Evolutionary conservation across 2,329 filamentous ascomycete species (phyloP).

Genomic region (Leptographium lundbergii): DNA sequence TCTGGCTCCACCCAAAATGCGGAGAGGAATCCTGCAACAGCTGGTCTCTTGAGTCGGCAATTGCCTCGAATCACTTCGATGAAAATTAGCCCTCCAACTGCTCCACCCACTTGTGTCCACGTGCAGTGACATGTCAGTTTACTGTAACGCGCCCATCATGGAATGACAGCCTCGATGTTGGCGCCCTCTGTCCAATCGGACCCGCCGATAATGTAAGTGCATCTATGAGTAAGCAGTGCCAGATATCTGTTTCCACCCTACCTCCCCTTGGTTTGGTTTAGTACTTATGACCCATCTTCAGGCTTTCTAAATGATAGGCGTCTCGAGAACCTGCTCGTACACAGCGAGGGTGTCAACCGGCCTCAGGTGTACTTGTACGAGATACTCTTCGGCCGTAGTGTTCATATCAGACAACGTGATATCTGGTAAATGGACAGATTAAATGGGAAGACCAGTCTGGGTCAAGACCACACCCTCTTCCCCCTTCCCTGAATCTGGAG

Average conservation of each 20-base stretch:
- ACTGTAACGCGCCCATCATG: background rate
- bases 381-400: background rate
- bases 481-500: background rate
- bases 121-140: background rate
- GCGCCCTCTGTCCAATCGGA: too few relatives aligned
- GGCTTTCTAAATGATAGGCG: too few relatives aligned
- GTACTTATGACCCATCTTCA: too few relatives aligned
- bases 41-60: background rate
- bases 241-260: too few relatives aligned
- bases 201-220: too few relatives aligned
- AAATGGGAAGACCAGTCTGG: background rate
- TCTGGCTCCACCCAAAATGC: background rate
- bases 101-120: background rate
- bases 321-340: too few relatives aligned
- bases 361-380: too few relatives aligned
- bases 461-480: background rate
- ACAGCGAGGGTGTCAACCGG: too few relatives aligned
- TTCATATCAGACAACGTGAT: background rate
- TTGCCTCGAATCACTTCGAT: too few relatives aligned
- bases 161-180: background rate
- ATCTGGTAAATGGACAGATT: background rate
- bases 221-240: too few relatives aligned
- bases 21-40: background rate
- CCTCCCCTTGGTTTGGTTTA: too few relatives aligned
- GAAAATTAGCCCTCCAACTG: too few relatives aligned